These are phyloP conservation scores for Phoma sp. DNA, from an alignment of 2,329 filamentous ascomycete species.

Conservation along the genomic window DNA sequence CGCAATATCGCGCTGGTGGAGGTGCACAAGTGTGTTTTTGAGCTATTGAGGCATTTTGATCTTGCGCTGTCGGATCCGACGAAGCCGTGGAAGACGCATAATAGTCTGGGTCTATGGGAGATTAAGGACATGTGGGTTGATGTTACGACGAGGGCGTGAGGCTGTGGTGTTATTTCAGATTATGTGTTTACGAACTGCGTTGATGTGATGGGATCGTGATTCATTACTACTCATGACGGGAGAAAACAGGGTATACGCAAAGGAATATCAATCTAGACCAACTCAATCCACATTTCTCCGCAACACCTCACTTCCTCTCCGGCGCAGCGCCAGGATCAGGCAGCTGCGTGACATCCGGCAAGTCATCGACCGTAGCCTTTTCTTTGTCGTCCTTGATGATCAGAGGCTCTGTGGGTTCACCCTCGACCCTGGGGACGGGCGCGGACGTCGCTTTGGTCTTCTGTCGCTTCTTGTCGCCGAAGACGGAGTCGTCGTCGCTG, in stretches of 20 bases:
- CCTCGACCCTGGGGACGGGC: not conserved
- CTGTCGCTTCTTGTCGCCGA: slow-evolving; percentile 32
- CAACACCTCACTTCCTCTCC: slow-evolving; percentile 15
- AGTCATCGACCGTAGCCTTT: slow-evolving; percentile 35
- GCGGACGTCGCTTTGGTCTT: slow-evolving; percentile 8
- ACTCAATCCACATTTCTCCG: not conserved
- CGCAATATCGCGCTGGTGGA: slow-evolving; percentile 44
- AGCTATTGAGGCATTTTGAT: slow-evolving; percentile 47
- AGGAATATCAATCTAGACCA: slow-evolving; percentile 28
- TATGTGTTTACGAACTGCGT: not conserved
- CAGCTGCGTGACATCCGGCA: slow-evolving; percentile 47
- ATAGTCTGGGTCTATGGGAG: slow-evolving; percentile 37
- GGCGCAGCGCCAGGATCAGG: slow-evolving; percentile 38
- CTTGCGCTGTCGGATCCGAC: slow-evolving; percentile 39
- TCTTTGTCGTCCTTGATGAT: slow-evolving; percentile 38
- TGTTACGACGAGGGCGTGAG: slow-evolving; percentile 28
- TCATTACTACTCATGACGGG: not conserved
- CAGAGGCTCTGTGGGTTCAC: slow-evolving; percentile 33
- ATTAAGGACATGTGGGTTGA: slow-evolving; percentile 44
- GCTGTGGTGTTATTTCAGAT: not conserved
- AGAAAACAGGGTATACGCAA: slow-evolving; percentile 18
- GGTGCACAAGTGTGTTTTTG: slow-evolving; percentile 51
- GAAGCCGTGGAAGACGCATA: slow-evolving; percentile 39
- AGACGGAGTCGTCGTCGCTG: slow-evolving; percentile 37
- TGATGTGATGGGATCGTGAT: not conserved